phyloP scores from a whole-genome alignment of 2,329 filamentous ascomycete species.

The Pseudogymnoascus sp. region DNA sequence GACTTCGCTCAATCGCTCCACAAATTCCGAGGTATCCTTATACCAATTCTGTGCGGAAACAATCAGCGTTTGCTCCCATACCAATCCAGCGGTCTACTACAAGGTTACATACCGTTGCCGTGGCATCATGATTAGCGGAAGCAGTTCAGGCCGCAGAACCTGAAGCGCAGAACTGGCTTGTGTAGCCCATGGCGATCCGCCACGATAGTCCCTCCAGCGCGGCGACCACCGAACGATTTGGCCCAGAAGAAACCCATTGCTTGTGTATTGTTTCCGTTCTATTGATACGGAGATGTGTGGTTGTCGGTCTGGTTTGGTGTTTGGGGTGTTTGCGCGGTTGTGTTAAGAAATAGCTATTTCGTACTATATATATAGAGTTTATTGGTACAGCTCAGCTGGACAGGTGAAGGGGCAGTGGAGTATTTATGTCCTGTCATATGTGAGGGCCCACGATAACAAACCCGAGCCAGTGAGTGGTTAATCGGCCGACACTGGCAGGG shows the following conservation, averaged over 20 bases:
- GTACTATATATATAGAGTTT: not conserved
- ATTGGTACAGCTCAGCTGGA: not conserved
- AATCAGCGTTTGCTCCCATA: not conserved
- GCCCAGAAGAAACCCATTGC: conserved; percentile 30
- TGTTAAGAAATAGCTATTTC: not conserved
- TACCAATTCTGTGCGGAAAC: not conserved
- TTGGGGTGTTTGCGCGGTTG: not conserved
- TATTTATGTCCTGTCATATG: not conserved
- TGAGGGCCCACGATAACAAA: not conserved
- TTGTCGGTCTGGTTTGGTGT: too few species aligned
- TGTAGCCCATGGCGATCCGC: conserved; percentile 44
- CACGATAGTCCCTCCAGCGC: conserved; percentile 39
- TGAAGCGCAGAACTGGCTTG: conserved; percentile 42
- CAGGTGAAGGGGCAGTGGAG: not conserved
- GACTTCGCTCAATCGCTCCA: not conserved
- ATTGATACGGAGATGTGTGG: not conserved
- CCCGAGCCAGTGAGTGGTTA: not conserved
- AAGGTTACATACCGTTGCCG: not conserved
- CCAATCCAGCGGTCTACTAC: not conserved
- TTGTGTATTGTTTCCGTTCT: not conserved
- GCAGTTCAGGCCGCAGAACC: conserved; percentile 42
- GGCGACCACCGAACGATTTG: conserved; percentile 30
- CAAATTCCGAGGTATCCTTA: not conserved
- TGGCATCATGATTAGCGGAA: conserved; percentile 23
- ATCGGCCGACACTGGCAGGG: not conserved